Evolutionary conservation across 2,329 filamentous ascomycete species (phyloP).

Genomic region (Trichoderma polysporum): DNA sequence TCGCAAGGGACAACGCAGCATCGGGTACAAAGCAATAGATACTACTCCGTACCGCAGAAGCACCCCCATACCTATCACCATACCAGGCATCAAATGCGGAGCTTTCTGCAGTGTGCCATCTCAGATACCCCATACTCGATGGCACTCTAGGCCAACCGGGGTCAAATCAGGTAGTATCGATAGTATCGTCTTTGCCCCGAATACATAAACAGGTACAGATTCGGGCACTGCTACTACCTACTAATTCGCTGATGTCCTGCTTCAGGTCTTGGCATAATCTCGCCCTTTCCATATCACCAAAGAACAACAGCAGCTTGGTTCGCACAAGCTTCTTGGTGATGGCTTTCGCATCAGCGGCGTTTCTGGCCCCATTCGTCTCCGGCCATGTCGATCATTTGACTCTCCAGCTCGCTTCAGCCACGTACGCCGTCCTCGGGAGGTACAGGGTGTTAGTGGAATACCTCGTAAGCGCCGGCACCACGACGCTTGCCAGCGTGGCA

Average conservation of each 20-base stretch:
- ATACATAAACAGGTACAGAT: too few species aligned
- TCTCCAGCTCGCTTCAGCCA: neutral
- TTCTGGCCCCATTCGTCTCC: neutral
- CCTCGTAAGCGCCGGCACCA: neutral
- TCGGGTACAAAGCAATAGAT: neutral
- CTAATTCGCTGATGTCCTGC: neutral
- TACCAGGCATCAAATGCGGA: conserved; percentile 8
- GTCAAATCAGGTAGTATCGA: neutral
- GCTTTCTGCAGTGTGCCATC: conserved; percentile 1
- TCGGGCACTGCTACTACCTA: too few species aligned
- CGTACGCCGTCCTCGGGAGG: neutral
- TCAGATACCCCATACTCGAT: neutral
- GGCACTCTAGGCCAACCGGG: neutral
- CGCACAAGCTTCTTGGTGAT: neutral
- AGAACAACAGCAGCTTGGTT: neutral
- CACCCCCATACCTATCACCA: neutral
- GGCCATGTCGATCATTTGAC: neutral
- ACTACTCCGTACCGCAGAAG: neutral
- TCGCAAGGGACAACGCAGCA: neutral
- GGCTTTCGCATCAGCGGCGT: conserved; percentile 12
- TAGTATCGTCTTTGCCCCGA: neutral
- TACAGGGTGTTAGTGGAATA: neutral
- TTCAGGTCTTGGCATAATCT: neutral
- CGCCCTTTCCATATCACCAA: neutral
- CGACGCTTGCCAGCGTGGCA: neutral